Base-by-base conservation (phyloP, 129 eudicot genomes). In the Calendula officinalis region DNA sequence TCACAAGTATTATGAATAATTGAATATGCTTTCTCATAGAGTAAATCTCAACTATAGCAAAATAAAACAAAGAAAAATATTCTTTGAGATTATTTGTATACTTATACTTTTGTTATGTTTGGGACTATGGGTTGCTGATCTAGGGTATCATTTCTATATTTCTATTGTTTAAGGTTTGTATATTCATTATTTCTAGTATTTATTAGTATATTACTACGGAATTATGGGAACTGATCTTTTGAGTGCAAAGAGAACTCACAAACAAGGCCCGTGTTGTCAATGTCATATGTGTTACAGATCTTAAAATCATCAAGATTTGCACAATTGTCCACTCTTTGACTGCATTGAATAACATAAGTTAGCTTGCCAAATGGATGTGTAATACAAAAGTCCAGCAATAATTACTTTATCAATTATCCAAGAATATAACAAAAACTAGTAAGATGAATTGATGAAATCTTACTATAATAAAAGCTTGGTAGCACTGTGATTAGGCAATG, bases 261-360 rank as follows among this genome's bases (percentile, higher is more conserved):
- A 63, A 92, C 89, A 81, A 92, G 86, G 36, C 98, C 98, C 0
- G 98, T 92, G 80, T 92, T 87, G 85, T 92, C 98, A 75, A 92
- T 92, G 72, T 88, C 82, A 71, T 78, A 81, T 64, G 78, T 76
- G 75, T 85, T 88, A 73, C 96, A 92, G 60, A 88, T 77, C 75
- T 78, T 86, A 71, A 87, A 88, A 73, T 92, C 98, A 60, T 73
- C 71, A 15, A 92, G 88, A 60, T 81, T 76, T 36, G 80, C 85
- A 60, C 47, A 16, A 78, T 60, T 82, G 61, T 71, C 83, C 79
- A 74, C 62, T 86, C 96, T 85, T 81, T 92, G 96, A 71, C 98
- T 92, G 88, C 83, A 80, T 30, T 15, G 50, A 44, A 36, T 22
- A 40, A 54, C 44, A 60, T 42, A 58, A 34, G 45, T 71, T 22